phyloP scores from a whole-genome alignment of 805 yeast species.

The Yarrowia osloensis region DNA sequence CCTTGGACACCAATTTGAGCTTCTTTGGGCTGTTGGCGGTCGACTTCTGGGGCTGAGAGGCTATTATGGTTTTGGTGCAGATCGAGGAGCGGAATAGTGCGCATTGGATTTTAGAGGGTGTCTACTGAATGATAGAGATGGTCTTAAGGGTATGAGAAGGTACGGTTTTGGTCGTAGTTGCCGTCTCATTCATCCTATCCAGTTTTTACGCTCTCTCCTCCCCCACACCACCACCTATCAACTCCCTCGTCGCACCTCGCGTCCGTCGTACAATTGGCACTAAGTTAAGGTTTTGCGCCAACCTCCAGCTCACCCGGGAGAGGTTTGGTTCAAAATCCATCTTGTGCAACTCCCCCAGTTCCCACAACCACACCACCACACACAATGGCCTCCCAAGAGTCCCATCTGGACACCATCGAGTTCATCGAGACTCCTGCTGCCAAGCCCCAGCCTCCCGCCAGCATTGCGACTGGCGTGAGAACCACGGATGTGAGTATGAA shows the following conservation, averaged over 20 bases:
- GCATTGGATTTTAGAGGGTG: too few species aligned
- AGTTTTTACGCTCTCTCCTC: too few species aligned
- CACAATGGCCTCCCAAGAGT: slow-evolving; percentile 27
- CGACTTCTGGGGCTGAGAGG: slow-evolving; percentile 5
- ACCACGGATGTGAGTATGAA: slow-evolving; percentile 45
- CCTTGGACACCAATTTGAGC: too few species aligned
- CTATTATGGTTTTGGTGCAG: slow-evolving; percentile 8
- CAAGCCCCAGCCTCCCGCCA: slow-evolving; percentile 47
- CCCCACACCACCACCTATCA: too few species aligned
- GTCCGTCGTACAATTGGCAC: not conserved
- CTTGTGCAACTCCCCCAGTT: not conserved
- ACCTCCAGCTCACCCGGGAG: not conserved
- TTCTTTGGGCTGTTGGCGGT: too few species aligned
- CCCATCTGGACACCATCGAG: slow-evolving; percentile 42
- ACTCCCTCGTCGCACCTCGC: not conserved
- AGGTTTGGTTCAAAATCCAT: not conserved
- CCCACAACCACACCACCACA: not conserved
- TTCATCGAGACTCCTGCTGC: slow-evolving; percentile 65
- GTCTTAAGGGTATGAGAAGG: too few species aligned
- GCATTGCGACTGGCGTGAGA: slow-evolving; percentile 52
- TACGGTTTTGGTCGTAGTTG: too few species aligned
- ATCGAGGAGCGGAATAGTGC: slow-evolving; percentile 17
- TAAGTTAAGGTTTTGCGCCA: not conserved
- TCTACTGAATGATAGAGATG: too few species aligned
- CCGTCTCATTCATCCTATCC: too few species aligned